Evolutionary conservation across 768 basidiomycete genomes (phyloP), one percentile per base, ranked within the genome.

Genomic region (Pisolithus orientalis): DNA sequence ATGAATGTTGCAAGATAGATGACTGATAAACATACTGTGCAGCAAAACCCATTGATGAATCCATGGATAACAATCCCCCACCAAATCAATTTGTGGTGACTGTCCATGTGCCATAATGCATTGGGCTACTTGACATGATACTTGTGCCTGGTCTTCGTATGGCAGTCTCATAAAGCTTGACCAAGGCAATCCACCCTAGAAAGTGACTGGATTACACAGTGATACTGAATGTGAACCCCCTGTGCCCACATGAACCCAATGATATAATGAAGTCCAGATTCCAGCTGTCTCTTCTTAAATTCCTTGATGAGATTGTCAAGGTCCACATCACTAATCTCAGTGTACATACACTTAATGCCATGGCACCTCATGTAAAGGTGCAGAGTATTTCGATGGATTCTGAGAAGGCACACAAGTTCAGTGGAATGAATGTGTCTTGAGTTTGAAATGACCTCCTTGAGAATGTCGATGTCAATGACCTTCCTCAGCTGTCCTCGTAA

Each of bases 101-200:
- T 38, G 37, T 40, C n/a, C 7, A 40, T 40, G 39, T 40, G 39
- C 39, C 39, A 40, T n/a, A 40, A 17, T 40, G 39, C 39, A 40
- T 40, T 40, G n/a, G 39, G 39, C 7, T 4, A 45, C 70, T 73
- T 57, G 1, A 70, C 67, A 2, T 54, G 47, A 50, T 73, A 73
- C 6, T 66, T 64, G 2, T 62, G 51, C 6, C 60, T 47, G 9
- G 56, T 28, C 13, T 68, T 63, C 1, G 52, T 40, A 13, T 37
- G 45, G 5, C 55, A 60, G 5, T 59, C 44, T 9, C 65, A 53
- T 8, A 65, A 42, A 2, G 63, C 61, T 13, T 58, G 53, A 0
- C 70, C 69, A 9, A 69, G 49, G 1, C 49, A 48, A 59, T 73
- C 71, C 11, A 72, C 66, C 5, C 64, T 47, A 25, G 50, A 16